Evolutionary conservation across 805 yeast genomes (phyloP).

Genomic region (Metschnikowia similis): DNA sequence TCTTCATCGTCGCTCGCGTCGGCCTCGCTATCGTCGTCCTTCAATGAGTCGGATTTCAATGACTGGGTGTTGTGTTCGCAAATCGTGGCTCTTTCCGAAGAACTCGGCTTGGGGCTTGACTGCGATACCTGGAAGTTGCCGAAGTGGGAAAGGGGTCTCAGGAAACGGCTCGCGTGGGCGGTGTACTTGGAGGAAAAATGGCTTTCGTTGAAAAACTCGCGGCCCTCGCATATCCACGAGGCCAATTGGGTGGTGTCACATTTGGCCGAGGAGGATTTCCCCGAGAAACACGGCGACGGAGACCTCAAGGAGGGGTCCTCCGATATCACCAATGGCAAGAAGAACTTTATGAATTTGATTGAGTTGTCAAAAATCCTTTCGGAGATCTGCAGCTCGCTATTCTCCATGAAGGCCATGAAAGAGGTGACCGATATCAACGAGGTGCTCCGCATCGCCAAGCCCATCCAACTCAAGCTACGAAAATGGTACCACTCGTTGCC

Average conservation of each 20-base stretch:
- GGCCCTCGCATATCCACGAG: constrained; percentile 77
- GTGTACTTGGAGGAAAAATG: constrained; percentile 90
- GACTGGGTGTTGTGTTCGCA: constrained; percentile 87
- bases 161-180: constrained; percentile 93
- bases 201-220: constrained; percentile 73
- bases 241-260: constrained; percentile 76
- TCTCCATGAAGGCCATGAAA: constrained; percentile 62
- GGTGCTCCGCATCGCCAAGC: constrained; percentile 74
- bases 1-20: constrained; percentile 12
- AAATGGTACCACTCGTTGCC: constrained; percentile 78
- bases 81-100: constrained; percentile 84
- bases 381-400: constrained; percentile 68
- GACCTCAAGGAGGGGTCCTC: constrained; percentile 55
- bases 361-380: constrained; percentile 63
- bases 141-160: constrained; percentile 87
- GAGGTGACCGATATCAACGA: constrained; percentile 57
- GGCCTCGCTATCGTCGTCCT: constrained; percentile 16
- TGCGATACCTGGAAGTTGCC: constrained; percentile 91
- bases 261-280: constrained; percentile 72
- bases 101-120: constrained; percentile 85
- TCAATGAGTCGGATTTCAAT: constrained; percentile 44
- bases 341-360: constrained; percentile 63
- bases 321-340: constrained; percentile 68
- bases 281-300: constrained; percentile 58
- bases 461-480: constrained; percentile 64